Evolutionary conservation across 2,329 filamentous ascomycete genomes (phyloP), one percentile per base, ranked within the genome.

Genomic region (Diaporthe vaccinii): DNA sequence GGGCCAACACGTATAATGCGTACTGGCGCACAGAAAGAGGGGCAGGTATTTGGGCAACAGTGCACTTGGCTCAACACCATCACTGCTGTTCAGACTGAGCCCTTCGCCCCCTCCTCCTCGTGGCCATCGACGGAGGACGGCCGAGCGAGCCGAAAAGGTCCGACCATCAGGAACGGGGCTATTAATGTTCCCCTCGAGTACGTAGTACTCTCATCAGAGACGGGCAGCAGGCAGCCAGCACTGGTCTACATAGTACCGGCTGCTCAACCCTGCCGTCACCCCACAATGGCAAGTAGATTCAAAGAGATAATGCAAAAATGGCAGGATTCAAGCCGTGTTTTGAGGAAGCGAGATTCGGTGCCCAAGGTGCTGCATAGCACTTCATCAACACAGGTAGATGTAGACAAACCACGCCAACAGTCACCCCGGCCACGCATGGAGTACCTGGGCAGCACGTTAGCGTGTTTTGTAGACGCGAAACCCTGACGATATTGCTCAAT

Each of bases 381-480:
- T 39, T 15, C 10, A 39, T 39, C 36, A 39, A 39, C 4, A 39
- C 12, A 39, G 36, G 12, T 39, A 39, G 36, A 4, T 39, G 22
- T 17, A n/a, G 22, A 25, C 22, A 51, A 51, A 51, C 34, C 20
- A 61, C 31, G 25, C 44, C 14, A 25, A 36, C 53, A 71, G 17
- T 34, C 20, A 44, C 53, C 53, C 17, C 20, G 25, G 68, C 51
- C 34, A 17, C 22, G 57, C 36, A 59, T 61, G 57, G 57, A 41
- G 10, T 20, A 15, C 28, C 22, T 57, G 25, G 34, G 25, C 10
- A 31, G 36, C n/a, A 36, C 34, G 12, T 36, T 59, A 39, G 55
- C 69, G 53, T 59, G 41, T 71, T 58, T 46, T 71, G 17, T 9
- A 8, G 68, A 59, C 68, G 53, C 36, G 55, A 59, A 71, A 59